Conservation (phyloP, 257 asterid species). For the Plantago major region DNA sequence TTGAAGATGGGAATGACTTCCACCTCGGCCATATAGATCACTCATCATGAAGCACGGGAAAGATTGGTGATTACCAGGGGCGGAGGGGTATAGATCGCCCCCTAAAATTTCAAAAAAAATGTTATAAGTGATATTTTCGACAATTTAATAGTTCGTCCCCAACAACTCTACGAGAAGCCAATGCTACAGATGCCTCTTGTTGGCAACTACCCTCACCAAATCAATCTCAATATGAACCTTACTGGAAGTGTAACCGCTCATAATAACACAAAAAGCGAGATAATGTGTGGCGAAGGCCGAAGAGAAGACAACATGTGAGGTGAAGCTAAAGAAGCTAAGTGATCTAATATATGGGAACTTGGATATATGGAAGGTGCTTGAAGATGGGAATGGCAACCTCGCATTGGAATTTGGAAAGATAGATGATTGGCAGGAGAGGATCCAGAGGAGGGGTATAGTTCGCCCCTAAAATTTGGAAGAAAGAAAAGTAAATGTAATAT, state of each 20-base stretch:
- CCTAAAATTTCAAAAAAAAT: no score
- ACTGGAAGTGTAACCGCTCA: constrained; percentile 27
- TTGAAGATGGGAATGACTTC: constrained; percentile 77
- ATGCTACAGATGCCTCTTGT: constrained; percentile 15
- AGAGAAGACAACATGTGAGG: constrained; percentile 28
- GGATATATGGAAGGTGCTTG: constrained; percentile 57
- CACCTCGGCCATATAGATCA: constrained; percentile 21
- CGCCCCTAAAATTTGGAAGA: no score
- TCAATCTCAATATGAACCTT: constrained; percentile 49
- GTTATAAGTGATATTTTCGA: no score
- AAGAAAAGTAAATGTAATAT: no score
- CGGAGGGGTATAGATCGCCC: no score
- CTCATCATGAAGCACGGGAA: no score
- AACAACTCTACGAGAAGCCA: constrained; percentile 42
- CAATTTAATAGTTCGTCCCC: constrained; percentile 4
- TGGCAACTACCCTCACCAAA: constrained; percentile 10
- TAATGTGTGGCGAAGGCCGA: neutral
- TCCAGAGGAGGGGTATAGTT: no score
- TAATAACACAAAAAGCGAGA: neutral
- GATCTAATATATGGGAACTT: constrained; percentile 49
- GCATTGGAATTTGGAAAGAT: no score
- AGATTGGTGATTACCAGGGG: no score
- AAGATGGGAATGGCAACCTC: constrained; percentile 70
- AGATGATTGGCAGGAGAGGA: no score
- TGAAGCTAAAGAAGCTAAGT: constrained; percentile 31